Percentiles rank a stretch among this genome's conserved stretches.
Evolutionary conservation across 208 protist species (phyloP).

Genomic region (Leishmania arabica): DNA sequence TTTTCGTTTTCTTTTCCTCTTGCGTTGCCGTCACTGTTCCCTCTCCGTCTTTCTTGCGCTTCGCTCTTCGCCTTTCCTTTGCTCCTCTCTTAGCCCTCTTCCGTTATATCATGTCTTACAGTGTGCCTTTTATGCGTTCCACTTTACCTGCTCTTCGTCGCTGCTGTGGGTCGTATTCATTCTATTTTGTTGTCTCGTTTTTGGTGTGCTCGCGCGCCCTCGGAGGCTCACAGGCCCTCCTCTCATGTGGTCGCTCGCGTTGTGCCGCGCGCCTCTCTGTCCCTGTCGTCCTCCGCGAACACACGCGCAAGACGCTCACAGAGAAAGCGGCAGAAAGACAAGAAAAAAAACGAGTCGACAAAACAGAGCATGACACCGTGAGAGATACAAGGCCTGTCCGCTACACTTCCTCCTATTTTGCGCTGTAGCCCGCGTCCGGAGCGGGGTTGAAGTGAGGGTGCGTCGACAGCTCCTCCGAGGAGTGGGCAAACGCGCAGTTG

Average conservation of each 20-base stretch:
- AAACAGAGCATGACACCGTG: neutral
- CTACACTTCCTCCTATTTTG: neutral
- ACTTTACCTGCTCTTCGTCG: neutral
- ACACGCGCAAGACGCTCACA: neutral
- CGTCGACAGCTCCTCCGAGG: constrained; percentile 71
- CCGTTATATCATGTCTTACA: neutral
- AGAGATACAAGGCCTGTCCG: neutral
- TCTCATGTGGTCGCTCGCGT: neutral
- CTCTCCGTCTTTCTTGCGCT: neutral
- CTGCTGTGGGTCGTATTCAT: neutral
- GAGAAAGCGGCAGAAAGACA: neutral
- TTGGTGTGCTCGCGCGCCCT: neutral
- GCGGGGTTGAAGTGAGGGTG: constrained; percentile 40
- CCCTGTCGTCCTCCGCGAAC: neutral
- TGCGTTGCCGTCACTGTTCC: neutral
- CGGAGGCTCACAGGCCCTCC: neutral
- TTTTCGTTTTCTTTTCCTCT: constrained; percentile 1
- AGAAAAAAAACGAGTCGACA: neutral
- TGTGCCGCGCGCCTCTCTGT: neutral
- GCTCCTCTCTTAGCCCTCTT: neutral
- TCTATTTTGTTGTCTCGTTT: neutral
- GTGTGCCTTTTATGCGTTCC: neutral
- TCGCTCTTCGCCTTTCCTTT: too few species aligned
- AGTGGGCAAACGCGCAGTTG: constrained; percentile 89
- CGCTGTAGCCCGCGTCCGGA: neutral